Conservation (phyloP, 2,329 filamentous ascomycete genomes). For the Penicillium sp. region DNA sequence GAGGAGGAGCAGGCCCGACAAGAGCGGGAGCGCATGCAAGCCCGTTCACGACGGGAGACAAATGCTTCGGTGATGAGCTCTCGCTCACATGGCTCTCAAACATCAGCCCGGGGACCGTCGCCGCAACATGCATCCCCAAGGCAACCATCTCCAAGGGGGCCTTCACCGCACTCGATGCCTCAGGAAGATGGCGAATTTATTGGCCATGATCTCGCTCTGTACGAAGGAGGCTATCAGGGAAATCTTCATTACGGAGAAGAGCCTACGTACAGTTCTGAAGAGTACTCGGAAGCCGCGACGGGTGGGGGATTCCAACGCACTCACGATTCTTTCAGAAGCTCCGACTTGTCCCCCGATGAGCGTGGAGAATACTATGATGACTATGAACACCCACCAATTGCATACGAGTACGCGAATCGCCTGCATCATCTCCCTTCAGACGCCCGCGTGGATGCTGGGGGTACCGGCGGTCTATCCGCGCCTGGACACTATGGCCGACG, state of each 20-base stretch:
- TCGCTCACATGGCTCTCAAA: slow-evolving; percentile 48
- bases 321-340: slow-evolving; percentile 38
- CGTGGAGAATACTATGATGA: slow-evolving; percentile 39
- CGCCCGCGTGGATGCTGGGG: slow-evolving; percentile 82
- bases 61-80: slow-evolving; percentile 57
- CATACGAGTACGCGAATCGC: slow-evolving; percentile 62
- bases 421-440: slow-evolving; percentile 63
- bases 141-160: slow-evolving; percentile 38
- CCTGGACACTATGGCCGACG: slow-evolving; percentile 69
- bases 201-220: slow-evolving; percentile 73
- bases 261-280: slow-evolving; percentile 35
- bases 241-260: slow-evolving; percentile 66
- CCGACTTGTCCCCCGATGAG: slow-evolving; percentile 35
- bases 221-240: slow-evolving; percentile 73
- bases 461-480: slow-evolving; percentile 85
- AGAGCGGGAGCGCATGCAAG: slow-evolving; percentile 44
- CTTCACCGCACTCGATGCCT: slow-evolving; percentile 36
- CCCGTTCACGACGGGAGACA: slow-evolving; percentile 64
- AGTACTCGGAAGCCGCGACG: slow-evolving; percentile 27
- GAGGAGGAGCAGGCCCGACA: slow-evolving; percentile 70
- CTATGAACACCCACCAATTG: slow-evolving; percentile 46
- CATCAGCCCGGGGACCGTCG: slow-evolving; percentile 40
- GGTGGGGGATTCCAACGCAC: slow-evolving; percentile 27
- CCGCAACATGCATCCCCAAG: slow-evolving; percentile 9
- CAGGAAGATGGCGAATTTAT: slow-evolving; percentile 76